These are phyloP conservation scores for Lactarius tabidus DNA, from an alignment of 768 basidiomycete species.

Conservation along the genomic window DNA sequence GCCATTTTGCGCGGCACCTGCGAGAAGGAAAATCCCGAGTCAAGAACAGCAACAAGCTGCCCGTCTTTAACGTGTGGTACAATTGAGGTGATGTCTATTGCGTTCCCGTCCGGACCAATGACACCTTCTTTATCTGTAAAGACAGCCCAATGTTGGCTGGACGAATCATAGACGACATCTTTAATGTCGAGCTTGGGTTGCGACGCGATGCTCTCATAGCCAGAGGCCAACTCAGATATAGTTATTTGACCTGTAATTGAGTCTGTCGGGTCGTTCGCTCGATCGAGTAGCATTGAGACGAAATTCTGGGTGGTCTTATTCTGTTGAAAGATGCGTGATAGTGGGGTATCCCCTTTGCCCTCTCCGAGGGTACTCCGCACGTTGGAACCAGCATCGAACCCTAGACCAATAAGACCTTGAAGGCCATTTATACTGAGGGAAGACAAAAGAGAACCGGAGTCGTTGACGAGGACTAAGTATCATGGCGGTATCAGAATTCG, in stretches of 20 bases:
- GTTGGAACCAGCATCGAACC: constrained; percentile 68
- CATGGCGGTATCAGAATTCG: not conserved
- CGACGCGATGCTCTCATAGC: constrained; percentile 54
- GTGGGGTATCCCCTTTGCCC: constrained; percentile 49
- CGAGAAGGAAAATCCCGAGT: constrained; percentile 67
- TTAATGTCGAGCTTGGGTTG: constrained; percentile 66
- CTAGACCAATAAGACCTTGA: constrained; percentile 71
- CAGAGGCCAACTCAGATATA: constrained; percentile 58
- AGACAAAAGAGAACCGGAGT: constrained; percentile 60
- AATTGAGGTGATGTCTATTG: constrained; percentile 58
- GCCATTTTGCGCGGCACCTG: constrained; percentile 73
- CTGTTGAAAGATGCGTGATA: constrained; percentile 63
- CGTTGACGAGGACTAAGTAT: constrained; percentile 53
- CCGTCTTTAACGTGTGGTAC: constrained; percentile 63
- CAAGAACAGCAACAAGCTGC: constrained; percentile 67
- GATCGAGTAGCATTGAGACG: constrained; percentile 64
- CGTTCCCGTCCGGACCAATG: constrained; percentile 70
- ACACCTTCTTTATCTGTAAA: constrained; percentile 65
- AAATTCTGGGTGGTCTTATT: constrained; percentile 55
- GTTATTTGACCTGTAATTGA: constrained; percentile 62
- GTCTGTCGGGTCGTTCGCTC: constrained; percentile 51
- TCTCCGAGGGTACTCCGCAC: constrained; percentile 54
- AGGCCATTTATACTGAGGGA: constrained; percentile 59
- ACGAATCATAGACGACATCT: constrained; percentile 53
- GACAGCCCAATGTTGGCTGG: constrained; percentile 81